A percentile compares a stretch with the other conserved stretches of the same genome.
Conservation (phyloP, 257 asterid species). For the Solanum sejunctum region DNA sequence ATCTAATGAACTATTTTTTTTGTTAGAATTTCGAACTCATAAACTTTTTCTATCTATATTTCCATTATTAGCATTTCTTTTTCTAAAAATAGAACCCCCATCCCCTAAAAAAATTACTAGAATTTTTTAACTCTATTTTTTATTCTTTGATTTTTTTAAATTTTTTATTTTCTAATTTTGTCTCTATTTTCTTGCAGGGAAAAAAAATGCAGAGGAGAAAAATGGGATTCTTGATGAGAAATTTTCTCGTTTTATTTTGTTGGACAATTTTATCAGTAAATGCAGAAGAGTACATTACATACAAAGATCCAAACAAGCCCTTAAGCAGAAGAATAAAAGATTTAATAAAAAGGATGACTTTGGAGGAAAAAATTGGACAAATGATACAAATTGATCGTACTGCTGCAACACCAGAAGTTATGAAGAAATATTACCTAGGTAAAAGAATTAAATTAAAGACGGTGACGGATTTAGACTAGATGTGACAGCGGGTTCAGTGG, state of each 20-base stretch:
- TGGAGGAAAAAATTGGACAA: conserved; percentile 19
- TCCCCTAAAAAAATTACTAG: too few species aligned
- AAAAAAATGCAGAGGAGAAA: not conserved
- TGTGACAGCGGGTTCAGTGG: not conserved
- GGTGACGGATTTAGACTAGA: not conserved
- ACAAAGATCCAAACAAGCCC: conserved; percentile 12
- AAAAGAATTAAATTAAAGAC: not conserved
- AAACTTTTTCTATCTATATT: too few species aligned
- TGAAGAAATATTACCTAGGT: conserved; percentile 16
- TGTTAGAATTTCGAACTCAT: too few species aligned
- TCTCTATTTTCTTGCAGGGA: not conserved
- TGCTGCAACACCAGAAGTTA: conserved; percentile 1
- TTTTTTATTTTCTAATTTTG: not conserved
- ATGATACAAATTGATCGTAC: conserved; percentile 16
- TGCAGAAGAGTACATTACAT: conserved; percentile 1
- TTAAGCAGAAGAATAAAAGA: conserved; percentile 10
- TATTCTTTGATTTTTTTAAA: too few species aligned
- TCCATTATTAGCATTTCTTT: too few species aligned
- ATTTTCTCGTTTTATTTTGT: not conserved
- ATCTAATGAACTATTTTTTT: too few species aligned
- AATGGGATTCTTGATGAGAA: not conserved
- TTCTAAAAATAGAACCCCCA: too few species aligned
- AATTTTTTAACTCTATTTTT: too few species aligned
- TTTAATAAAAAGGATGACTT: conserved; percentile 8
- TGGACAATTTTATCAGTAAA: not conserved